Evolutionary conservation across 495 filamentous ascomycete species (phyloP), one percentile per base, ranked within the genome.

Genomic region (Ramalina intermedia): DNA sequence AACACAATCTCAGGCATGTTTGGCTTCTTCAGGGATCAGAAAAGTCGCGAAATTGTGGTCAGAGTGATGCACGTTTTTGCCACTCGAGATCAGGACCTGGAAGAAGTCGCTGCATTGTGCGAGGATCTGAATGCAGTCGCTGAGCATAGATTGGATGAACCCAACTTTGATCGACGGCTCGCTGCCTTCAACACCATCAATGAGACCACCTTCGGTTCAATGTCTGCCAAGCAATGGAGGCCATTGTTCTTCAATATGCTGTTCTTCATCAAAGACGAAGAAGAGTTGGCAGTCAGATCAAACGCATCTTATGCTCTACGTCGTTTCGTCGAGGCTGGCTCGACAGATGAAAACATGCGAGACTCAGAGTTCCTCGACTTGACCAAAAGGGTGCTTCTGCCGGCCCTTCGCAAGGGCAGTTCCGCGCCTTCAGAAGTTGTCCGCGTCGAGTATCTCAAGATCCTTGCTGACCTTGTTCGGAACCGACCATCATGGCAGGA

Each of bases 231-330:
- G 51, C 83, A 94, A 57, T 99, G 91, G 93, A 73, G 76, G 49
- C 89, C 93, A n/a, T 67, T 96, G 27, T 61, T 96, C 2, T 82
- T 82, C 65, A 96, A 96, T 58, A 80, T 94, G 73, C 70, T 95
- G 2, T 96, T 78, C 65, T 90, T 81, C 58, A 80, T 94, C 55
- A 82, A 78, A 56, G 82, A 93, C 57, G 79, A 82, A 38, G 87
- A 96, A 44, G 91, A 99, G 57, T 74, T 91, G 46, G 82, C 83
- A 37, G 85, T 94, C 26, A 65, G 94, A 50, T 80, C 85, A 4
- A 95, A 85, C 58, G 85, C 93, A 11, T 82, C 87, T 0, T 82
- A 85, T 53, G 74, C 77, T 2, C 61, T 99, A 38, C 84, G 81
- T 57, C 72, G 81, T n/a, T 96, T 95, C 59, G 70, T 94, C 23